Evolutionary conservation across 805 yeast species (phyloP), one percentile per base, ranked within the genome.

Genomic region (Nakazawaea pomicola): DNA sequence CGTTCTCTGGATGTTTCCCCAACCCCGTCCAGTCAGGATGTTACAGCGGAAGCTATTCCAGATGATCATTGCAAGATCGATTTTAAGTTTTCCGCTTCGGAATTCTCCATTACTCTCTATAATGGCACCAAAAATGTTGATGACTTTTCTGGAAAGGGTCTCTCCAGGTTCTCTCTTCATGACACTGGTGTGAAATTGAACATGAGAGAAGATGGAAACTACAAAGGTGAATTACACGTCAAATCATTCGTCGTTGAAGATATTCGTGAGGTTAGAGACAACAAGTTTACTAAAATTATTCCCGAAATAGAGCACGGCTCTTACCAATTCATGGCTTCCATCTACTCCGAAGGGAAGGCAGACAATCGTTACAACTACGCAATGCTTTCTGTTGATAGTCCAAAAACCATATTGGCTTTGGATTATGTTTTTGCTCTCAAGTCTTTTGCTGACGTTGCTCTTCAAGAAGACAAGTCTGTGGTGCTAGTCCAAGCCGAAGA

Each of bases 401-500:
- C 97, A 0, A 76, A 74, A 43, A 72, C 83, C 9, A 79, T 93
- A 36, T 57, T 93, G 21, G 96, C 97, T 0, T 64, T 93, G 49
- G 98, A 90, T 55, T 90, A 87, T 58, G 54, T 91, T 27, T 76
- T 90, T 58, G 86, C 93, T 2, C 53, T 93, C 49, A 84, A 84
- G 48, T 55, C 65, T 0, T 90, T 82, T 55, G 57, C 67, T n/a
- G 80, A 74, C 41, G 66, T 65, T 33, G 85, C 78, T 0, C 48
- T 73, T 19, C 61, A 57, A 24, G 50, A 47, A 12, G 43, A 33
- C 18, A 43, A 46, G 28, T 44, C 41, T 10, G 24, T 29, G 12
- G 33, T 4, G 18, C 12, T 14, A 24, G 20, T 6, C 3, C 37
- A n/a, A n/a, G n/a, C n/a, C n/a, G n/a, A 7, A 23, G 21, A 14